Evolutionary conservation across 441 rosid species (phyloP), one percentile per base, ranked within the genome.

Genomic region (Raphanus hybrid): DNA sequence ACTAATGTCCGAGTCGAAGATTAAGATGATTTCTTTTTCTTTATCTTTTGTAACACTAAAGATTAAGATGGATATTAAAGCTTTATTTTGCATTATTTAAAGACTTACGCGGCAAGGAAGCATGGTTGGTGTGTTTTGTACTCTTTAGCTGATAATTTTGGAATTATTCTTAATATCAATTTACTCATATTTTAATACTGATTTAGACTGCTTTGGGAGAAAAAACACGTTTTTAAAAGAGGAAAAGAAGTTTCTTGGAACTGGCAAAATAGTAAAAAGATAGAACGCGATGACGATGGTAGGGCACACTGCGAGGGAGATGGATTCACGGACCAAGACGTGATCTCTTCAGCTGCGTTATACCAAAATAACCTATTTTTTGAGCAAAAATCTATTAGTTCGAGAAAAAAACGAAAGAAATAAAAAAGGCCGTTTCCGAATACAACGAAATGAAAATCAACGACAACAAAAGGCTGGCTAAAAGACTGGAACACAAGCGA

Each of bases 71-170:
- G 34, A 29, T 29, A 29, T 29, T 3, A 29, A 29, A 29, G 34
- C 34, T 29, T 29, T 29, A 29, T 29, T 29, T 29, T 29, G 34
- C 34, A 29, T 41, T 34, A 54, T 16, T 11, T 10, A 58, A 74
- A 70, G 32, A 69, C 65, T 48, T 71, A 80, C 82, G 80, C 80
- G 80, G 80, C 15, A 26, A 37, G 80, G 77, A 37, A 55, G 37
- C 68, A 69, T 69, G 67, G 82, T 73, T 69, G 78, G 78, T 74
- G 71, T 50, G 70, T 68, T 6, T 55, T 62, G 64, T 60, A 61
- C 65, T 61, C 41, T 29, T 61, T 55, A 26, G 14, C 29, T 27
- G 5, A 12, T 7, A 48, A 67, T 14, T 32, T 8, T 4, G 57
- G 23, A 74, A 74, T 64, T 59, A 79, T 79, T 74, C 52, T 73